phyloP scores from a whole-genome alignment of 495 filamentous ascomycete genomes.

The Bombardia bombarda region DNA sequence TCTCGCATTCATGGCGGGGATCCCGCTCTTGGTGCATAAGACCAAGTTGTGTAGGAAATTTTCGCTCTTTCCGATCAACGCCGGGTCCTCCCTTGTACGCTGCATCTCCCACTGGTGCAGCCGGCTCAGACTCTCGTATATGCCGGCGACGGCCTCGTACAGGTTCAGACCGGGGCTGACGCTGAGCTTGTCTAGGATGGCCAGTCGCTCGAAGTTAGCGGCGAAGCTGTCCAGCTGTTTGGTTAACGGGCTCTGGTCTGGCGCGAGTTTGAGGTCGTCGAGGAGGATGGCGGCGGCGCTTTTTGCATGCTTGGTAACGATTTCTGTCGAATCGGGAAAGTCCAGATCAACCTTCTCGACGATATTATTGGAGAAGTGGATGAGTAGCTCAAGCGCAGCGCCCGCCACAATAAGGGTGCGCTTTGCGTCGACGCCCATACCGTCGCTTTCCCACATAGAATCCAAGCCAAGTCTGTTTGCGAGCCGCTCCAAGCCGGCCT shows the following conservation, averaged over 20 bases:
- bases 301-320: slow-evolving; percentile 39
- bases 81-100: slow-evolving; percentile 45
- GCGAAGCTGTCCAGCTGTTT: slow-evolving; percentile 65
- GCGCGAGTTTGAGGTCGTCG: slow-evolving; percentile 39
- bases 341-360: slow-evolving; percentile 39
- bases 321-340: slow-evolving; percentile 40
- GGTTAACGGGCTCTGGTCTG: slow-evolving; percentile 42
- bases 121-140: slow-evolving; percentile 57
- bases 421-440: slow-evolving; percentile 32
- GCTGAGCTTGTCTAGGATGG: slow-evolving; percentile 73
- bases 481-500: slow-evolving; percentile 72
- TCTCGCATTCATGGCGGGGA: slow-evolving; percentile 68
- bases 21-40: slow-evolving; percentile 62
- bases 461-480: slow-evolving; percentile 65
- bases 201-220: slow-evolving; percentile 71
- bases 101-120: slow-evolving; percentile 62
- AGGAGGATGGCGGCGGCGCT: slow-evolving; percentile 47
- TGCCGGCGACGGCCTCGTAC: slow-evolving; percentile 78
- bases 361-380: slow-evolving; percentile 42
- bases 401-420: slow-evolving; percentile 66
- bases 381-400: slow-evolving; percentile 47
- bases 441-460: slow-evolving; percentile 60
- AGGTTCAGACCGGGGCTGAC: slow-evolving; percentile 65
- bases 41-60: slow-evolving; percentile 46
- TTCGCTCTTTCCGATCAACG: slow-evolving; percentile 38